These are phyloP conservation scores for Rutstroemia sp. DNA, from an alignment of 2,329 filamentous ascomycete genomes.

Conservation along the genomic window DNA sequence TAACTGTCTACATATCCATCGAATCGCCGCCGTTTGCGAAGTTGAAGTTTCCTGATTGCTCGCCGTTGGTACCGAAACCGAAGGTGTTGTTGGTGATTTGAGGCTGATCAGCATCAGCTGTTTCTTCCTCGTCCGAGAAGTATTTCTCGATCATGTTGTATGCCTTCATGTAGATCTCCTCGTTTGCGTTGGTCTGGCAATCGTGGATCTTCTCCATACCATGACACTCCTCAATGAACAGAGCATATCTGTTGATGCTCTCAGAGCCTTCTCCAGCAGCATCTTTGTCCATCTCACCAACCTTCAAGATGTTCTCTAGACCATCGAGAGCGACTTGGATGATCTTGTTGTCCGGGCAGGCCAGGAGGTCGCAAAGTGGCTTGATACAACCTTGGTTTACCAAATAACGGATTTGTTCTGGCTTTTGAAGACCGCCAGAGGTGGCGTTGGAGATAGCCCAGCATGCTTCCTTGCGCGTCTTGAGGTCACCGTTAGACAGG, in stretches of 20 bases:
- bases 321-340: conserved; percentile 98
- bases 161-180: conserved; percentile 99
- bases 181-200: conserved; percentile 99
- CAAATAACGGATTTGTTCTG: conserved; percentile 94
- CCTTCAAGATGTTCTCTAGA: conserved; percentile 98
- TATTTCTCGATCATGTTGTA: conserved; percentile 99
- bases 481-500: conserved; percentile 92
- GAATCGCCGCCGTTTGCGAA: conserved; percentile 72
- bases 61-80: conserved; percentile 66
- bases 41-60: conserved; percentile 84
- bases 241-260: conserved; percentile 88
- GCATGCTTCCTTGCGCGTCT: conserved; percentile 98
- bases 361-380: conserved; percentile 88
- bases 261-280: conserved; percentile 66
- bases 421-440: conserved; percentile 94
- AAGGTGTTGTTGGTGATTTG: conserved; percentile 62
- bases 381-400: conserved; percentile 94
- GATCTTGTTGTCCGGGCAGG: conserved; percentile 99
- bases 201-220: conserved; percentile 99
- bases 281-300: conserved; percentile 97
- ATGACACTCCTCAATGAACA: conserved; percentile 97
- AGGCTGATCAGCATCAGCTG: conserved; percentile 61
- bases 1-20: conserved; percentile 60
- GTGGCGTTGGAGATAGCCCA: conserved; percentile 99
- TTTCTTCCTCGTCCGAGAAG: conserved; percentile 96